A percentile compares a stretch with the other conserved stretches of the same genome.
These are phyloP conservation scores for Colletotrichum zoysiae DNA, from an alignment of 2,329 filamentous ascomycete genomes.

Conservation along the genomic window DNA sequence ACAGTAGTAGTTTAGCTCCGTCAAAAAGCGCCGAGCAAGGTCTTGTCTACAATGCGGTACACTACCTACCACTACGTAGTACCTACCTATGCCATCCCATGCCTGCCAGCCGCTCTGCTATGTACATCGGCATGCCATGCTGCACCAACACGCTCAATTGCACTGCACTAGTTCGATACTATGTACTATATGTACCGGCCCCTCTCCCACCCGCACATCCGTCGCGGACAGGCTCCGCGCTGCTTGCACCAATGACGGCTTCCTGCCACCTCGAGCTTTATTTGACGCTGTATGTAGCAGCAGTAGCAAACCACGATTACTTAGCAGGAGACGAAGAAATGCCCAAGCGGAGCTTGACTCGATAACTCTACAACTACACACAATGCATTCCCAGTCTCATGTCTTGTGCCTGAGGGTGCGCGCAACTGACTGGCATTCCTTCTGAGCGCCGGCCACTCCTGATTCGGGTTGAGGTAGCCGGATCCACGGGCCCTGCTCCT, in stretches of 20 bases:
- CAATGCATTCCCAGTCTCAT: constrained; percentile 21
- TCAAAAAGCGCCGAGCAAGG: constrained; percentile 26
- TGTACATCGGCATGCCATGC: not conserved
- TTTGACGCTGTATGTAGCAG: constrained; percentile 17
- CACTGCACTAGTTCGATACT: constrained; percentile 13
- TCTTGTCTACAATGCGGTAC: not conserved
- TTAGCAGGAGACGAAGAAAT: not conserved
- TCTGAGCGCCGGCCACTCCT: constrained; percentile 23
- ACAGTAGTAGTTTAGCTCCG: not conserved
- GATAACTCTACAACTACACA: constrained; percentile 15
- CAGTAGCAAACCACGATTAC: not conserved
- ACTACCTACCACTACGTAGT: not conserved
- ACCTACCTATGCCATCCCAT: constrained; percentile 22
- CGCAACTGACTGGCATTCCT: constrained; percentile 36
- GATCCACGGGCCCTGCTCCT: constrained; percentile 32
- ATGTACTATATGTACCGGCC: not conserved
- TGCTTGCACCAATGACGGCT: constrained; percentile 11
- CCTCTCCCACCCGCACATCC: constrained; percentile 3
- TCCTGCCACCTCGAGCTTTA: constrained; percentile 22
- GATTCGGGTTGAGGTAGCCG: constrained; percentile 30
- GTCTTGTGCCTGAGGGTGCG: constrained; percentile 33
- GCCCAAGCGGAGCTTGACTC: constrained; percentile 22
- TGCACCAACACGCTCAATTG: constrained; percentile 11
- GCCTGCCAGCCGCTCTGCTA: not conserved
- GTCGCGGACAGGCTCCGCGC: not conserved